These are phyloP conservation scores for Penicillium subrubescens DNA, from an alignment of 495 filamentous ascomycete genomes.

Conservation along the genomic window DNA sequence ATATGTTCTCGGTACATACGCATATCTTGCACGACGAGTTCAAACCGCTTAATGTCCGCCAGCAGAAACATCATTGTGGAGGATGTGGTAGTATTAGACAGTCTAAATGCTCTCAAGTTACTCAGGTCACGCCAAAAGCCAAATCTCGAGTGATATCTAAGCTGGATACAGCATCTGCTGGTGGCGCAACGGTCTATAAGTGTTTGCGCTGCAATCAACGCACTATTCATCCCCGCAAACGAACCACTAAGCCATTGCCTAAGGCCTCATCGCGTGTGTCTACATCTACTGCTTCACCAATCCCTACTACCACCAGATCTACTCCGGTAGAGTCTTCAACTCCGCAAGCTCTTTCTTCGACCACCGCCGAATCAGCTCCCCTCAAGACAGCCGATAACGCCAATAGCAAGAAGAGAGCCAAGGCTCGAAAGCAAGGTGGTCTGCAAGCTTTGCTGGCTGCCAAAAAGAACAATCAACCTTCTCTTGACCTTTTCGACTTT, in stretches of 20 bases:
- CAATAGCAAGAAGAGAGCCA: constrained; percentile 62
- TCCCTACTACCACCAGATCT: constrained; percentile 6
- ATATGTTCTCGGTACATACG: constrained; percentile 48
- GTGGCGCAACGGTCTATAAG: constrained; percentile 37
- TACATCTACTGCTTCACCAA: constrained; percentile 13
- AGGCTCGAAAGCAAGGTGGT: constrained; percentile 58
- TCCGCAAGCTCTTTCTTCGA: not conserved
- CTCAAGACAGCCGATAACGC: constrained; percentile 45
- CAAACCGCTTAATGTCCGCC: constrained; percentile 39
- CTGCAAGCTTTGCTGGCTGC: constrained; percentile 60
- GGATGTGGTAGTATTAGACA: constrained; percentile 55
- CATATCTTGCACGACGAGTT: constrained; percentile 42
- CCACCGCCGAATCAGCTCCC: constrained; percentile 3
- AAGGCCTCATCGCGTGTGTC: constrained; percentile 13
- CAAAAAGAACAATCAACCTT: constrained; percentile 44
- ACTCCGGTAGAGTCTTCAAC: constrained; percentile 5
- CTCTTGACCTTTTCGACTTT: constrained; percentile 61
- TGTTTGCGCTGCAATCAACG: constrained; percentile 44
- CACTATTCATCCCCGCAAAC: constrained; percentile 23
- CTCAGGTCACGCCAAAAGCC: constrained; percentile 30
- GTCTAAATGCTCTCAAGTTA: constrained; percentile 42
- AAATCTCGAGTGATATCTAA: constrained; percentile 20
- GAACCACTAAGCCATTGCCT: constrained; percentile 18
- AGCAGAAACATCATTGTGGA: constrained; percentile 47
- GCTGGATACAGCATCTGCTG: not conserved